Percentiles rank a stretch among this genome's conserved stretches.
These are phyloP conservation scores for Paramecium biaurelia DNA, from an alignment of 73 alveolate genomes.

Conservation along the genomic window DNA sequence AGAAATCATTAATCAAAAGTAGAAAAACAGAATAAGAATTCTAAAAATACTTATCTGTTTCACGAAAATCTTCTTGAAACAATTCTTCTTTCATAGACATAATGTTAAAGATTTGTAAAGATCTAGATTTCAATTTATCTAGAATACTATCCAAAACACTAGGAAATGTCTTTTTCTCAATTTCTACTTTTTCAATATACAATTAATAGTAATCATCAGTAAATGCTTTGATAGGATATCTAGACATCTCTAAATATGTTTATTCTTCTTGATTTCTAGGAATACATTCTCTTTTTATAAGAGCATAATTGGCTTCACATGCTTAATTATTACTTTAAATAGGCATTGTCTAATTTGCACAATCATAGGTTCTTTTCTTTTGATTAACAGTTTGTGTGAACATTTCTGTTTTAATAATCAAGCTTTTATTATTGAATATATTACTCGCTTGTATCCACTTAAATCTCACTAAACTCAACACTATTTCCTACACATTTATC, in stretches of 20 bases:
- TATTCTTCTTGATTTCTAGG: constrained; percentile 33
- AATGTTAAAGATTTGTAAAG: not conserved
- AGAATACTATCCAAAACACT: not conserved
- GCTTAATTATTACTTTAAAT: not conserved
- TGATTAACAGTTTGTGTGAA: not conserved
- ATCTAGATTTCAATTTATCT: not conserved
- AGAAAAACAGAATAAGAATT: not conserved
- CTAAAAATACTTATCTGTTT: not conserved
- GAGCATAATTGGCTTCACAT: constrained; percentile 16
- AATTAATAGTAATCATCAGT: constrained; percentile 17
- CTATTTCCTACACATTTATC: constrained; percentile 33
- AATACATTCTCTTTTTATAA: constrained; percentile 22
- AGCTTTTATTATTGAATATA: not conserved
- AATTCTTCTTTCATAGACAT: constrained; percentile 18
- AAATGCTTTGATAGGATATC: not conserved
- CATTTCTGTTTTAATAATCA: not conserved
- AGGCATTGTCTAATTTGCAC: not conserved
- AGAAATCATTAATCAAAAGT: not conserved
- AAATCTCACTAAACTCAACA: not conserved
- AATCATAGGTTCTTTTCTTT: not conserved
- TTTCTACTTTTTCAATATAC: not conserved
- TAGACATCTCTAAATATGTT: constrained; percentile 26
- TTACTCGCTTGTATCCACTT: not conserved
- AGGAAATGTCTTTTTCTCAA: not conserved
- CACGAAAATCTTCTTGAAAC: not conserved